phyloP scores from a whole-genome alignment of 306 rosid species.

The Lathyrus oleraceus region DNA sequence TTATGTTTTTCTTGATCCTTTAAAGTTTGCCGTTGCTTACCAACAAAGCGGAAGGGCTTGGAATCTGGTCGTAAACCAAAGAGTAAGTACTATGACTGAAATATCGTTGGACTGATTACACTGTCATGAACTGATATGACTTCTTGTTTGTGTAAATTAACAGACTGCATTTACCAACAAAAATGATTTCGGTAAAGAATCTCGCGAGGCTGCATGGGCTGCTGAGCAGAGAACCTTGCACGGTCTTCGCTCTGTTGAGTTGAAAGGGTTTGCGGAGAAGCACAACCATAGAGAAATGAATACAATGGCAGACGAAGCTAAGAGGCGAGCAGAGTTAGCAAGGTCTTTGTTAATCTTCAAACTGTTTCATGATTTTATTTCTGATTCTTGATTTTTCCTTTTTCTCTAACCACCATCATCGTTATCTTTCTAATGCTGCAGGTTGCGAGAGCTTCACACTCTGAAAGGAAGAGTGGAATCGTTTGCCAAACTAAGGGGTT shows the following conservation, averaged over 20 bases:
- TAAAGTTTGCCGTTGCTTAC: conserved; percentile 71
- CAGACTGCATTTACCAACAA: conserved; percentile 76
- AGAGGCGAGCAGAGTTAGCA: conserved; percentile 71
- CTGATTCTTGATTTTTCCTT: background rate
- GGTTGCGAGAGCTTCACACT: conserved; percentile 85
- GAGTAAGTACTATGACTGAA: conserved; percentile 48
- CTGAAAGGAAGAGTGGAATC: conserved; percentile 74
- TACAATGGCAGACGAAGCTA: conserved; percentile 77
- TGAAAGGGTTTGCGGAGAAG: conserved; percentile 49
- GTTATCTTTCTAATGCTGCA: conserved; percentile 28
- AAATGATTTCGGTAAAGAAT: conserved; percentile 71
- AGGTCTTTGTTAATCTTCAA: conserved; percentile 46
- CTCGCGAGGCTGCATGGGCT: conserved; percentile 75
- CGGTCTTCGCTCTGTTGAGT: conserved; percentile 52
- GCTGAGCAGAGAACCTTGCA: conserved; percentile 72
- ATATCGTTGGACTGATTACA: background rate
- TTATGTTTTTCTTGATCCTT: conserved; percentile 65
- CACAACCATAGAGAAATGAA: conserved; percentile 59
- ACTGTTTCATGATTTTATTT: conserved; percentile 10
- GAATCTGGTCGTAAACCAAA: conserved; percentile 62
- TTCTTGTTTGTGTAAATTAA: conserved; percentile 30
- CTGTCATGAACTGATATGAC: background rate
- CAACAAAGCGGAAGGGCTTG: conserved; percentile 72
- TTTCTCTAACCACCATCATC: background rate
- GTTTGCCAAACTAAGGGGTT: conserved; percentile 63